Percentiles rank a stretch among this genome's conserved stretches.
Conservation (phyloP, 345 rosid genomes). For the Carallia brachiata region DNA sequence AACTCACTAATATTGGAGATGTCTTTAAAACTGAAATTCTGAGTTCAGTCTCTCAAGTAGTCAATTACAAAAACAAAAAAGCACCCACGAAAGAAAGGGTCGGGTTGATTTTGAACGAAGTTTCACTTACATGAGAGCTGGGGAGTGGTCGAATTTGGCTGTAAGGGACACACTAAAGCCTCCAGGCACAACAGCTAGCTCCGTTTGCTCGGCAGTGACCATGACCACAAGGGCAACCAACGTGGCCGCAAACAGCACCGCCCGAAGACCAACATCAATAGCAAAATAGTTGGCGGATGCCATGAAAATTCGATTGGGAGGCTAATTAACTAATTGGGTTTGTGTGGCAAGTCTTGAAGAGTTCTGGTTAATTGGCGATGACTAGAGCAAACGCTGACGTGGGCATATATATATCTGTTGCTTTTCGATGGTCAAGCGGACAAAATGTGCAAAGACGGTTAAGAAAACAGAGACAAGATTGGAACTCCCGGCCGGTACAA, state of each 20-base stretch:
- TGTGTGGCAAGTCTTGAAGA: background rate
- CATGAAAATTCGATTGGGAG: slow-evolving; percentile 2
- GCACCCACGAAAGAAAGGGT: no score
- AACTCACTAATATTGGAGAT: no score
- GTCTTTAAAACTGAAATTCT: no score
- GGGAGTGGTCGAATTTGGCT: slow-evolving; percentile 67
- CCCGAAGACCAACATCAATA: slow-evolving; percentile 49
- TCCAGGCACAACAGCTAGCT: slow-evolving; percentile 28
- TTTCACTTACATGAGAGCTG: slow-evolving; percentile 64
- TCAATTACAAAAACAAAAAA: no score
- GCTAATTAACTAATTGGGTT: background rate
- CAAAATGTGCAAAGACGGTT: no score
- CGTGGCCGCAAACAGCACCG: slow-evolving; percentile 49
- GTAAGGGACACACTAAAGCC: slow-evolving; percentile 6
- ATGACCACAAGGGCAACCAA: slow-evolving; percentile 51
- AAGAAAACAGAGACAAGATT: no score
- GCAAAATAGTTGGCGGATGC: slow-evolving; percentile 23
- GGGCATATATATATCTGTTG: no score
- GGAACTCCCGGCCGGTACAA: no score
- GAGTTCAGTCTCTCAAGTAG: no score
- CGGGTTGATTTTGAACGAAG: background rate
- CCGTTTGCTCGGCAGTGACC: slow-evolving; percentile 61
- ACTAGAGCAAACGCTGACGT: no score
- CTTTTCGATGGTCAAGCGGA: no score
- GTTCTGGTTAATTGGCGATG: background rate